Evolutionary conservation across 345 rosid species (phyloP).

Genomic region (Syzygium aromaticum): DNA sequence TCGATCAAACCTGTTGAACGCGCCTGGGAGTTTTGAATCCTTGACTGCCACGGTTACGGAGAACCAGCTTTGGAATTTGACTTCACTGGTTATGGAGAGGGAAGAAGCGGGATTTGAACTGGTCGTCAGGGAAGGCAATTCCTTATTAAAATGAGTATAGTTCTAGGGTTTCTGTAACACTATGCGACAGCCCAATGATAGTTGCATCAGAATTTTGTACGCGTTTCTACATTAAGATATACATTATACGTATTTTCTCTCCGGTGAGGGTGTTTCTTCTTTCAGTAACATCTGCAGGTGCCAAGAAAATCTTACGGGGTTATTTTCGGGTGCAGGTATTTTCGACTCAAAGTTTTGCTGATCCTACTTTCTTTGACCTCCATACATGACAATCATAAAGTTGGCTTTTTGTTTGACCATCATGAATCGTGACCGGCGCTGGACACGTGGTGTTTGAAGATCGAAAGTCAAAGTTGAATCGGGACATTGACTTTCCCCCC

Average conservation of each 20-base stretch:
- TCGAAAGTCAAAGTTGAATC: not conserved
- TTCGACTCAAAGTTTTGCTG: not conserved
- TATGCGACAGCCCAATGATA: not conserved
- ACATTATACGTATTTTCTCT: not conserved
- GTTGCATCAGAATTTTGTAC: not conserved
- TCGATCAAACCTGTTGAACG: not conserved
- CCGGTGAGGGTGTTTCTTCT: not conserved
- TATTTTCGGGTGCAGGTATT: not conserved
- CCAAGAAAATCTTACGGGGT: not conserved
- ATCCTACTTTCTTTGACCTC: not conserved
- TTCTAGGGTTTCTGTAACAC: not conserved
- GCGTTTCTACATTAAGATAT: not conserved
- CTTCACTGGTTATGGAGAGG: not conserved
- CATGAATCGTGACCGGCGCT: not conserved
- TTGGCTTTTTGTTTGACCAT: not conserved
- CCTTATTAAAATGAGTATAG: not conserved
- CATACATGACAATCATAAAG: not conserved
- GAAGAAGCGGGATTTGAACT: not conserved
- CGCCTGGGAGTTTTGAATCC: not conserved
- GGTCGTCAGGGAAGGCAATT: not conserved
- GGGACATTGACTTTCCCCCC: not conserved
- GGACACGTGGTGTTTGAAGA: not conserved
- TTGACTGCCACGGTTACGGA: not conserved
- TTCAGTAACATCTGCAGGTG: not conserved
- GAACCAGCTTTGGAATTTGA: not conserved